These are phyloP conservation scores for Mucuna pruriens DNA, from an alignment of 306 rosid species.

Conservation along the genomic window DNA sequence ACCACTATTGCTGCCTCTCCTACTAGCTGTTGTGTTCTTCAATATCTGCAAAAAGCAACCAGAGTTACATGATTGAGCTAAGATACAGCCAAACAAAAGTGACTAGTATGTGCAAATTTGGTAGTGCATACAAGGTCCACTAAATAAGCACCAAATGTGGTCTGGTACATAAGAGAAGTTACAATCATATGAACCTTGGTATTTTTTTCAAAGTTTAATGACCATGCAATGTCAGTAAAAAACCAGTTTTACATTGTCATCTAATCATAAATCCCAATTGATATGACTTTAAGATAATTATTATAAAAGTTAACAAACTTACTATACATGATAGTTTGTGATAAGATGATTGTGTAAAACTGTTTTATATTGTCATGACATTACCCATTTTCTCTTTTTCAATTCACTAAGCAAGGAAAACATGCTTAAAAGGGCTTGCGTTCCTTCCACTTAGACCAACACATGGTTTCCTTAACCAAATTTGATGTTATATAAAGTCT, in stretches of 20 bases:
- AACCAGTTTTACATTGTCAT: too few species aligned
- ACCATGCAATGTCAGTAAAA: too few species aligned
- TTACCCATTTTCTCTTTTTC: too few species aligned
- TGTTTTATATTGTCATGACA: too few species aligned
- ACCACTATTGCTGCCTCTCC: constrained; percentile 68
- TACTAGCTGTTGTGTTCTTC: constrained; percentile 94
- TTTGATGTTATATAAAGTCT: neutral
- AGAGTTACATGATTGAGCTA: neutral
- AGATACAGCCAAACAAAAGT: neutral
- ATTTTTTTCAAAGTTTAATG: too few species aligned
- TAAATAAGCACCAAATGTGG: neutral
- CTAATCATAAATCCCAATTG: too few species aligned
- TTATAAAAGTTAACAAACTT: too few species aligned
- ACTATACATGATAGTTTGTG: too few species aligned
- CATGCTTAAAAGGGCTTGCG: neutral
- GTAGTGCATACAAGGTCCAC: neutral
- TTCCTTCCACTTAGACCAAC: neutral
- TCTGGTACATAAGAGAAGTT: neutral
- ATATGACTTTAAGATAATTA: too few species aligned
- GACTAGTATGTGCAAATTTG: neutral
- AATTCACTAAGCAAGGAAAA: neutral
- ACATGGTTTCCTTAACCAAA: neutral
- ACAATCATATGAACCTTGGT: too few species aligned
- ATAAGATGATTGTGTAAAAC: too few species aligned
- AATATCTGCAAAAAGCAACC: constrained; percentile 63